These are phyloP conservation scores for Flaveria linearis DNA, from an alignment of 129 eudicot genomes.

Conservation along the genomic window DNA sequence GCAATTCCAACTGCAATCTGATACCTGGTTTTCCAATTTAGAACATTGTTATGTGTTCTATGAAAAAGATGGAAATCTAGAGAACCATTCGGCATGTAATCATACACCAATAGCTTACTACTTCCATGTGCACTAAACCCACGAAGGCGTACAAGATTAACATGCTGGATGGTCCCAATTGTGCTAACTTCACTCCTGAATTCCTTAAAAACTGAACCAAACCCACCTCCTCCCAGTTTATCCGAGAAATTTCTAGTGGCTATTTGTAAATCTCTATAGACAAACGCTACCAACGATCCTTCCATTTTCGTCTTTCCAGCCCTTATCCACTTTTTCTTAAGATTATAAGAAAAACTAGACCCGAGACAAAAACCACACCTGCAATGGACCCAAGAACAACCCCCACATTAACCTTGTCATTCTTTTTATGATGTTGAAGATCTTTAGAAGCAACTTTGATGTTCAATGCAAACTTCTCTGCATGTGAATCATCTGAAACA, in stretches of 20 bases:
- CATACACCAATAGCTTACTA: slow-evolving; percentile 59
- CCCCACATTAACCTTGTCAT: slow-evolving; percentile 23
- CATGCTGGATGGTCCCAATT: slow-evolving; percentile 68
- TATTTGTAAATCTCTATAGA: slow-evolving; percentile 45
- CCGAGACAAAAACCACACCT: slow-evolving; percentile 33
- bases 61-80: slow-evolving; percentile 50
- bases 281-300: slow-evolving; percentile 52
- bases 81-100: slow-evolving; percentile 69
- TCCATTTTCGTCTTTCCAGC: slow-evolving; percentile 35
- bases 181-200: slow-evolving; percentile 74
- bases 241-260: slow-evolving; percentile 55
- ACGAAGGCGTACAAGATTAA: slow-evolving; percentile 66
- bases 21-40: slow-evolving; percentile 65
- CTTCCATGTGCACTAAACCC: slow-evolving; percentile 61
- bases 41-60: slow-evolving; percentile 18
- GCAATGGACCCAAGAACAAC: slow-evolving; percentile 39
- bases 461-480: slow-evolving; percentile 29
- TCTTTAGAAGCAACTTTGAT: slow-evolving; percentile 58
- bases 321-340: slow-evolving; percentile 2
- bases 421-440: slow-evolving; percentile 27
- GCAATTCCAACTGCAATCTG: slow-evolving; percentile 69
- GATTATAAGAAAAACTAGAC: slow-evolving; percentile 24
- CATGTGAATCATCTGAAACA: slow-evolving; percentile 28
- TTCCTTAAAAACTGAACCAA: slow-evolving; percentile 58
- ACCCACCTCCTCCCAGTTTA: slow-evolving; percentile 59